phyloP scores from a whole-genome alignment of 208 protist genomes.

The Crithidia bombi region DNA sequence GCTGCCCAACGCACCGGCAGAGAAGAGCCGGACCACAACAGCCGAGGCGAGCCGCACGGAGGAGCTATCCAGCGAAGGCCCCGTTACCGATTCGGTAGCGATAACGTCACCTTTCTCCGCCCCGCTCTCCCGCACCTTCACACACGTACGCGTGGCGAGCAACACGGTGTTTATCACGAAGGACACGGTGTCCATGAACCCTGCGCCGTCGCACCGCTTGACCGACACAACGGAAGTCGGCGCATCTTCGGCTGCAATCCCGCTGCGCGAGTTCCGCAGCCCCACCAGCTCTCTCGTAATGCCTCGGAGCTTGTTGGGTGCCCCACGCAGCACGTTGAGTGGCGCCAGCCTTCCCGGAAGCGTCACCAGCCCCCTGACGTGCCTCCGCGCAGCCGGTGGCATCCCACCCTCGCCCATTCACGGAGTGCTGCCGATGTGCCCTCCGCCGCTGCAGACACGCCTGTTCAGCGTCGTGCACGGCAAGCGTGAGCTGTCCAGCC shows the following conservation, averaged over 20 bases:
- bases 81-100: background rate
- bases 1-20: background rate
- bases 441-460: slow-evolving; percentile 24
- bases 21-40: background rate
- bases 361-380: slow-evolving; percentile 1
- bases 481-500: slow-evolving; percentile 50
- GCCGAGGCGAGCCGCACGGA: slow-evolving; percentile 21
- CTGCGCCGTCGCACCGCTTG: background rate
- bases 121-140: slow-evolving; percentile 12
- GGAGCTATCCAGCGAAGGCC: slow-evolving; percentile 13
- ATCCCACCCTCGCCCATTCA: slow-evolving; percentile 27
- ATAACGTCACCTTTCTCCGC: slow-evolving; percentile 11
- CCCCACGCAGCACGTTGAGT: slow-evolving; percentile 18
- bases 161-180: slow-evolving; percentile 1
- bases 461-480: slow-evolving; percentile 76
- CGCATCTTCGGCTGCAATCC: background rate
- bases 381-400: background rate
- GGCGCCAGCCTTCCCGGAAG: slow-evolving; percentile 28
- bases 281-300: slow-evolving; percentile 17
- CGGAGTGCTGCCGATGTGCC: slow-evolving; percentile 20
- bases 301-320: slow-evolving; percentile 20
- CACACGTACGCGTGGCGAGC: slow-evolving; percentile 12
- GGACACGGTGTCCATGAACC: background rate
- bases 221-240: background rate
- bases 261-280: slow-evolving; percentile 13